Evolutionary conservation across 2,329 filamentous ascomycete species (phyloP), one percentile per base, ranked within the genome.

Genomic region (Clonostachys solani): DNA sequence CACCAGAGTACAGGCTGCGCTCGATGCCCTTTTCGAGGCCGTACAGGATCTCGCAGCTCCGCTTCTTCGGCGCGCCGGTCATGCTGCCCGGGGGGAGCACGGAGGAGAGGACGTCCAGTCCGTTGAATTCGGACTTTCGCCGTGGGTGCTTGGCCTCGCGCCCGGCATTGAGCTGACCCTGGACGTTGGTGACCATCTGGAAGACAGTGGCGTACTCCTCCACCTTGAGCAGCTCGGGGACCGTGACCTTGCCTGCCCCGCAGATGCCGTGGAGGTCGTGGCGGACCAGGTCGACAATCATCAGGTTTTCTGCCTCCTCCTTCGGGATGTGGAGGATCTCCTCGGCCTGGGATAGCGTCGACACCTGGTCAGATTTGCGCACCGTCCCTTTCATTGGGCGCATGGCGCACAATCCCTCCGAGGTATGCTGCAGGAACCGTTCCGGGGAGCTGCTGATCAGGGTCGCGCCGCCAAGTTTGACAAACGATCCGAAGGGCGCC

Each of bases 341-440:
- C 34, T 53, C 44, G 3, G 51, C 51, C 33, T 45, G 40, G 34
- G 44, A 45, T n/a, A 47, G 43, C 5, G 49, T 53, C 36, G 86
- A 62, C 40, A 53, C 45, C 19, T 46, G 46, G 7, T 37, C 33
- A 5, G 46, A 43, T 42, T 86, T 87, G 48, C 77, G 77, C 3
- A 89, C 83, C 0, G 86, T 89, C 18, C 86, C 86, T 70, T 89
- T 89, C 71, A 89, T 89, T 0, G 86, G 86, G 6, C 86, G 77
- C 62, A 88, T 84, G 60, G 81, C 74, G 45, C 75, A 78, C 36
- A 57, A 61, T 12, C 78, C 75, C 6, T 60, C 66, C 38, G 77
- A 71, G 38, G 79, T 47, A 43, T 47, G 50, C 33, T 46, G 45
- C 23, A 89, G 73, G 57, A 87, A 90, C 23, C 84, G 80, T 60